phyloP scores from a whole-genome alignment of 139 green algal species.

The Chlorella sp. region DNA sequence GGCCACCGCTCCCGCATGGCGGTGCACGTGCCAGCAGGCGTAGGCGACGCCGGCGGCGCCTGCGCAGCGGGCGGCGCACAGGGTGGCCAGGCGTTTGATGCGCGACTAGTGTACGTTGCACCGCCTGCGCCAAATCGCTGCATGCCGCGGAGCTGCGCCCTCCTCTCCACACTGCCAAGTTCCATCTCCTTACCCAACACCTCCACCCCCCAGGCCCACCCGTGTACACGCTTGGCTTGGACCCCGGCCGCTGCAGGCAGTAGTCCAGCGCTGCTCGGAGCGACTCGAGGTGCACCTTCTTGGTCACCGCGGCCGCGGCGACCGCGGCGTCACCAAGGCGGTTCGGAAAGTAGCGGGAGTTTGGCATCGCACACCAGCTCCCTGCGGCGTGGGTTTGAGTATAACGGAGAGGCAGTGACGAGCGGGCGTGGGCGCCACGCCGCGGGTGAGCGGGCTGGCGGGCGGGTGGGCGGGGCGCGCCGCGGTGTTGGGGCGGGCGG shows the following conservation, averaged over 20 bases:
- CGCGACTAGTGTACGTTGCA: background rate
- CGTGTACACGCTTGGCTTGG: constrained; percentile 13
- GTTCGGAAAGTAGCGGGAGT: constrained; percentile 7
- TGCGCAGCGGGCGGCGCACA: background rate
- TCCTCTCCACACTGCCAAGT: background rate
- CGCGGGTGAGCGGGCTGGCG: background rate
- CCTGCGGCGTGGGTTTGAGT: background rate
- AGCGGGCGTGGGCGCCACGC: background rate
- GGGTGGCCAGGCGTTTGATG: background rate
- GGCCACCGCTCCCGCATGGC: background rate
- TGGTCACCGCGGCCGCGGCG: background rate
- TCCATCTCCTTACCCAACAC: background rate
- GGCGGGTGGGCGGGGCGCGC: too few relatives aligned
- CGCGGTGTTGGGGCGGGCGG: too few relatives aligned
- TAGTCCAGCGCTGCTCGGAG: background rate
- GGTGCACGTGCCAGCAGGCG: background rate
- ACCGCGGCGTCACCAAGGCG: background rate
- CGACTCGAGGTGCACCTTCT: background rate
- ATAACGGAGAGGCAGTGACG: background rate
- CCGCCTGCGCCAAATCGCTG: too few relatives aligned
- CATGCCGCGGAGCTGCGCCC: background rate
- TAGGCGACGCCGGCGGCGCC: constrained; percentile 17
- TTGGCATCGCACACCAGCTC: background rate
- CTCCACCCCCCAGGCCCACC: background rate
- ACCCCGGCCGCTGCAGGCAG: background rate